phyloP scores from a whole-genome alignment of 148 eudicot genomes.

The Polygonum aviculare region DNA sequence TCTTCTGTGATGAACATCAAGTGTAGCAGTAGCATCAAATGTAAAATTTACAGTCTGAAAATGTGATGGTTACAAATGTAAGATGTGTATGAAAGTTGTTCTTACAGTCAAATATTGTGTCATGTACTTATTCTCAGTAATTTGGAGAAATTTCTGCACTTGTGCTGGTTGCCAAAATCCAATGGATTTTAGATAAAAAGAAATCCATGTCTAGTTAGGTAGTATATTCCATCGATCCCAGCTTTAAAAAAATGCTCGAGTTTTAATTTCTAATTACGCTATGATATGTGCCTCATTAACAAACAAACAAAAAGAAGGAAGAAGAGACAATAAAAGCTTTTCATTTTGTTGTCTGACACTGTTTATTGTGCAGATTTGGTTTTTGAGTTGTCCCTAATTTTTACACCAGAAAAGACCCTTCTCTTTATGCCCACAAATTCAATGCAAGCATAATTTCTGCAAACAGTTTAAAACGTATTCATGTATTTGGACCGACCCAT shows the following conservation, averaged over 20 bases:
- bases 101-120: neutral
- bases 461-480: neutral
- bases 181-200: neutral
- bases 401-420: constrained; percentile 5
- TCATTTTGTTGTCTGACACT: neutral
- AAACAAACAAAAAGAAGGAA: neutral
- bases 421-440: neutral
- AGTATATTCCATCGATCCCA: too few species aligned
- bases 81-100: constrained; percentile 8
- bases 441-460: neutral
- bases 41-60: neutral
- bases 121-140: neutral
- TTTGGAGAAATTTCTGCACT: neutral
- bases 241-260: too few species aligned
- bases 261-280: too few species aligned
- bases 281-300: neutral
- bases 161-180: neutral
- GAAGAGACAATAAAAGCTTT: neutral
- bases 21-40: neutral
- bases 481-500: neutral
- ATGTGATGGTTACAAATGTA: neutral
- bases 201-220: neutral
- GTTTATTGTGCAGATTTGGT: neutral
- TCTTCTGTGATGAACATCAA: neutral
- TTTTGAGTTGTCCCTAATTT: neutral